Evolutionary conservation across 306 rosid species (phyloP), one percentile per base, ranked within the genome.

Genomic region (Styphnolobium japonicum): DNA sequence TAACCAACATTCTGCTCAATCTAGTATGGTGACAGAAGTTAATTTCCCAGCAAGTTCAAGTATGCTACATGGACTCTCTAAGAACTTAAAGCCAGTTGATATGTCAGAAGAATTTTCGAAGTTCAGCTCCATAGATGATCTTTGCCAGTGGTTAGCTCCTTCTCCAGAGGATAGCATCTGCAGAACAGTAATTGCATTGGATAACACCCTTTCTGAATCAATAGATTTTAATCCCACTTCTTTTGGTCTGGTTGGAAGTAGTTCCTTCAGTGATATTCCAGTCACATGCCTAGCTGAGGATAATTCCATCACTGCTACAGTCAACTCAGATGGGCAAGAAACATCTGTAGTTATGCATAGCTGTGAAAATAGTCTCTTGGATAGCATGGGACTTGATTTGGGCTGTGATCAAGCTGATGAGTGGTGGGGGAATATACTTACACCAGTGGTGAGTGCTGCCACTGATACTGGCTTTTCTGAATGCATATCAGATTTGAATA

Each of bases 71-170:
- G 88, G 75, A 69, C 67, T 79, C 25, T 75, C 81, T 2, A 76
- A 82, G 65, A 83, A 83, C 46, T 52, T 86, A 42, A 83, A 84
- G 71, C 75, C 79, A 8, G 58, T 73, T 57, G 86, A 86, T 64
- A 70, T 81, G 78, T 42, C 73, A 2, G 78, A 81, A 40, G 90
- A 85, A 36, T 23, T 82, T 48, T 83, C 88, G 5, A 82, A 87
- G 51, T 67, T 87, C 73, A 77, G 81, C 52, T 73, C 66, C 9
- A 27, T 80, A 75, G 97, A 94, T 51, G 97, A 88, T 74, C 81
- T 92, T 46, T 85, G 84, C 37, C 92, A 88, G 72, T 91, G 88
- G 93, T 82, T 91, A 76, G 76, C 37, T 71, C 79, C 89, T 75
- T 78, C 89, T 60, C 83, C 81, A 8, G 90, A 85, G 21, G 83